Conservation (phyloP, 495 filamentous ascomycete species). For the Podospora appendiculata region DNA sequence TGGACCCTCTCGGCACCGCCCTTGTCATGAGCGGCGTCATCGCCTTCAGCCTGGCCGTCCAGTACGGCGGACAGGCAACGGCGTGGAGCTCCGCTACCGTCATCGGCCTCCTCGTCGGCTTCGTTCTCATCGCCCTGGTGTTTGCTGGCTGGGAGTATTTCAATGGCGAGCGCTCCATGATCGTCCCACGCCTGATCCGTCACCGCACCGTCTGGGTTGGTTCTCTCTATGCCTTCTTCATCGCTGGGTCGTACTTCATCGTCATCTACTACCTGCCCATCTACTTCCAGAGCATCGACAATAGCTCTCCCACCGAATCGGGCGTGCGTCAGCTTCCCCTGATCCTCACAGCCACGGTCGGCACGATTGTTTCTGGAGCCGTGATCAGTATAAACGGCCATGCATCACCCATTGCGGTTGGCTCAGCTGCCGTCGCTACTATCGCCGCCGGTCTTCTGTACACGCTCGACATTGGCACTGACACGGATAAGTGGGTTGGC, state of each 20-base stretch:
- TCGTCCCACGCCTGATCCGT: constrained; percentile 36
- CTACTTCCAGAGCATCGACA: constrained; percentile 52
- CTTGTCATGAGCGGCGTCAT: constrained; percentile 64
- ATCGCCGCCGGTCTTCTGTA: constrained; percentile 45
- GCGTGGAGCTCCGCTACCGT: constrained; percentile 55
- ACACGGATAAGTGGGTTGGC: constrained; percentile 44
- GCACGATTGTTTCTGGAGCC: constrained; percentile 37
- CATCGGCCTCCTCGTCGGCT: constrained; percentile 59
- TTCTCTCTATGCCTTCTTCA: constrained; percentile 30
- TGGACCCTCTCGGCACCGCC: constrained; percentile 59
- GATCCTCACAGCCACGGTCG: constrained; percentile 42
- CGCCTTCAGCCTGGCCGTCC: constrained; percentile 65
- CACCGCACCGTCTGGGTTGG: constrained; percentile 34
- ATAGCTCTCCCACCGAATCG: constrained; percentile 34
- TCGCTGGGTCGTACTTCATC: constrained; percentile 36
- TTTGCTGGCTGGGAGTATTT: constrained; percentile 43
- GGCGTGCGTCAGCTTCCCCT: constrained; percentile 48
- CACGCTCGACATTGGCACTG: constrained; percentile 36
- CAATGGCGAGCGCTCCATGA: constrained; percentile 33
- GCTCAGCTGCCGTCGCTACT: constrained; percentile 49
- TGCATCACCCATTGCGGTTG: constrained; percentile 40
- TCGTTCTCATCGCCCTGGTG: constrained; percentile 47
- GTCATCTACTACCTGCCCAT: constrained; percentile 55
- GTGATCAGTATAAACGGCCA: constrained; percentile 40
- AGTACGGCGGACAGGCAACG: constrained; percentile 69